Percentiles rank a stretch among this genome's conserved stretches.
Conservation (phyloP, 306 rosid genomes). For the Herpetospermum pedunculosum region DNA sequence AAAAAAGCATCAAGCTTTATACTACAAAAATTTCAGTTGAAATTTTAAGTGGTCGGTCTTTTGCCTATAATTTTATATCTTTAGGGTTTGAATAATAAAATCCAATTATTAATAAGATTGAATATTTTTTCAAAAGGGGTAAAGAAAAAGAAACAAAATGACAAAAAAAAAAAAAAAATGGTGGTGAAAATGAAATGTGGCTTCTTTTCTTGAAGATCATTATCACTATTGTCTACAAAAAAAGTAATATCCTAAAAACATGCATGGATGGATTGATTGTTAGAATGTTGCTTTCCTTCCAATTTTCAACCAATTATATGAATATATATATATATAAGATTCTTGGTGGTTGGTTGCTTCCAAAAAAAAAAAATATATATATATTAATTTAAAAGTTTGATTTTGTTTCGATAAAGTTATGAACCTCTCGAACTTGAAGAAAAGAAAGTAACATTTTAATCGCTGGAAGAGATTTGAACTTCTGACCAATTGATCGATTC, state of each 20-base stretch:
- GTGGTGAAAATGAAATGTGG: neutral
- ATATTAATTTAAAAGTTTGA: neutral
- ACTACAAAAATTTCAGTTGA: neutral
- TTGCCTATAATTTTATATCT: neutral
- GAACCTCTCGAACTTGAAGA: neutral
- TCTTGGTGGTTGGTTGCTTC: neutral
- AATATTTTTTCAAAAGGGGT: neutral
- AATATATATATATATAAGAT: neutral
- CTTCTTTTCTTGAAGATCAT: neutral
- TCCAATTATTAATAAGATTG: neutral
- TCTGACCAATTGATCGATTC: too few species aligned
- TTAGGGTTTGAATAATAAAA: neutral
- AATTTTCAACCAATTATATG: neutral
- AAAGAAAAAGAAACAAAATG: neutral
- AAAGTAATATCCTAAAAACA: neutral
- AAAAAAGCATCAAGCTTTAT: too few species aligned
- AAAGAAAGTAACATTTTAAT: neutral
- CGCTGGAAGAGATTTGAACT: too few species aligned
- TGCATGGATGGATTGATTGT: constrained; percentile 11
- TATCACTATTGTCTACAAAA: neutral
- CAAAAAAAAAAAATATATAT: too few species aligned
- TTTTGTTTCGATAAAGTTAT: neutral
- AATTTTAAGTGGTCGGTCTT: neutral
- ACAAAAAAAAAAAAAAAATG: neutral
- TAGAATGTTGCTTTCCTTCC: neutral